These are phyloP conservation scores for Tolypocladium amazonense DNA, from an alignment of 2,329 filamentous ascomycete species.

Conservation along the genomic window DNA sequence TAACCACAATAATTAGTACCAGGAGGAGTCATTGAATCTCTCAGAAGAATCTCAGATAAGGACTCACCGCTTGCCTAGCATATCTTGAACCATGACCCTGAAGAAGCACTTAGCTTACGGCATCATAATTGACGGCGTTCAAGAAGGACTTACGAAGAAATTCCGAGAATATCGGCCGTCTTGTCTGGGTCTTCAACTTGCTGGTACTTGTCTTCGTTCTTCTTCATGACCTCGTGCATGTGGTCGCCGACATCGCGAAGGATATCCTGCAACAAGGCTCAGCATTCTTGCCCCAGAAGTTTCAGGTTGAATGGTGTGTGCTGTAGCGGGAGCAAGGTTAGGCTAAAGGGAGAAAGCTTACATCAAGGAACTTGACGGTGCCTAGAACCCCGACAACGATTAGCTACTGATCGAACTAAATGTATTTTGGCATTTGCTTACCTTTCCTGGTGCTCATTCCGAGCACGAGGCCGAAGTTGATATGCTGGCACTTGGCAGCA, in stretches of 20 bases:
- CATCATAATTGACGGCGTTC: neutral
- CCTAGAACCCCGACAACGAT: neutral
- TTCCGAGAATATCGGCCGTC: slow-evolving; percentile 80
- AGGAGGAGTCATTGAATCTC: neutral
- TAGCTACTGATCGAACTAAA: slow-evolving; percentile 33
- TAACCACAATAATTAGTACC: slow-evolving; percentile 9
- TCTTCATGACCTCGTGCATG: slow-evolving; percentile 96
- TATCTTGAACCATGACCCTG: slow-evolving; percentile 96
- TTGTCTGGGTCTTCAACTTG: slow-evolving; percentile 77
- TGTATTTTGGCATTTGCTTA: slow-evolving; percentile 24
- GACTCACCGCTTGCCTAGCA: slow-evolving; percentile 78
- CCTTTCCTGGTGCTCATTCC: slow-evolving; percentile 63
- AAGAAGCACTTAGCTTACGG: neutral
- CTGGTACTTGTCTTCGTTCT: slow-evolving; percentile 81
- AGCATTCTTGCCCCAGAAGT: neutral
- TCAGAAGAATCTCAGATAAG: neutral
- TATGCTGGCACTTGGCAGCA: slow-evolving; percentile 56
- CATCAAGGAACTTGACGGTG: slow-evolving; percentile 6
- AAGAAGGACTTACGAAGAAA: slow-evolving; percentile 37
- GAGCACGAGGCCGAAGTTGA: slow-evolving; percentile 65
- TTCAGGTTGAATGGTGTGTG: neutral
- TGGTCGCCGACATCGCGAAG: slow-evolving; percentile 65
- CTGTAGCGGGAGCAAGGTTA: neutral
- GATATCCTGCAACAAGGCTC: slow-evolving; percentile 6
- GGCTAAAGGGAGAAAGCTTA: neutral